Base-by-base conservation (phyloP, 352 stramenopile genomes). In the Aphanomyces euteiches region DNA sequence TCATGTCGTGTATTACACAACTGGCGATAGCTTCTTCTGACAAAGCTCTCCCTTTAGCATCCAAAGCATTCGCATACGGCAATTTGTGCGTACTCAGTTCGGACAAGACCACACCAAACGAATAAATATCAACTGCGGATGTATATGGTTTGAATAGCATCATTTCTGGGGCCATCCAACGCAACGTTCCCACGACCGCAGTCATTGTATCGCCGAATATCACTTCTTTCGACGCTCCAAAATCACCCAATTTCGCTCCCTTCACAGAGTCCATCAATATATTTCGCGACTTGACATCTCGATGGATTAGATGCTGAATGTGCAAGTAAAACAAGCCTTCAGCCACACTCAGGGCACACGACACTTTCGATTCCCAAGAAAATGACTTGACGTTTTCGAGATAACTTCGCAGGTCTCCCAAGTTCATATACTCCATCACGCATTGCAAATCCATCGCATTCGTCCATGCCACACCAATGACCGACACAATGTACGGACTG, bases 281-380 rank as follows among this genome's bases (percentile, higher is more conserved):
- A 15, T 69, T 69, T 34, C 50, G 47, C 21, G 63, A 69, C 50
- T 69, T 69, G 12, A 69, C 10, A 21, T 69, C 63, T 8, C 63
- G 41, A n/a, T 69, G 63, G 50, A 69, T 69, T 17, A 69, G 19
- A 15, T 60, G 19, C 19, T 69, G 17, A 21, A 40, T 59, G 38
- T 73, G 54, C 7, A 73, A 17, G 59, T 73, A 73, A 3, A 73
- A 56, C 12, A 73, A 57, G 2, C 13, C 67, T 47, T 73, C 41
- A 34, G 34, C 54, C 48, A 69, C 66, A 57, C 53, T 48, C 19
- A 36, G 36, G 0, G 34, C 56, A 53, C 48, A 66, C 28, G 64
- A 19, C 7, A 72, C 28, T 38, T 69, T 69, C 13, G 6, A 13
- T 3, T 39, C 28, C 61, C 39, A 69, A 13, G 61, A 12, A 47